Conservation (phyloP, 139 green algal genomes). For the Coelastrella sp. region DNA sequence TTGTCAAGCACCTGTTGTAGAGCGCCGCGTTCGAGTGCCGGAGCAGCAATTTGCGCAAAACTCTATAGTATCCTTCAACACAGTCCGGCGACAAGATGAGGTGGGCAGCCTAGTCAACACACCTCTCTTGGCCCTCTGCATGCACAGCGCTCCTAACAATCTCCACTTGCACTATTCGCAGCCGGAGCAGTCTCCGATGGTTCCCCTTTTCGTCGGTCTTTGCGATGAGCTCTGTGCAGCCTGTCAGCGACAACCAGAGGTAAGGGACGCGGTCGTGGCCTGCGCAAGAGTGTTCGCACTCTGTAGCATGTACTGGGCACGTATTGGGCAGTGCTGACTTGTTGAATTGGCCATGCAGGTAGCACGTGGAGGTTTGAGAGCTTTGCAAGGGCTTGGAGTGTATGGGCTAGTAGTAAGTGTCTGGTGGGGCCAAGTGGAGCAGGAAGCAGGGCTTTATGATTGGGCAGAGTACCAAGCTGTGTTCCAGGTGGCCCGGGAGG, state of each 20-base stretch:
- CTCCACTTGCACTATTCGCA: not conserved
- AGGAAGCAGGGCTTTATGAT: constrained; percentile 51
- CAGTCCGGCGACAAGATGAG: constrained; percentile 8
- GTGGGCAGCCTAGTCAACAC: not conserved
- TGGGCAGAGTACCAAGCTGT: constrained; percentile 61
- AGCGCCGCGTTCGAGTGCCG: not conserved
- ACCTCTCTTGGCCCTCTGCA: not conserved
- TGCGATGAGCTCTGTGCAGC: constrained; percentile 39
- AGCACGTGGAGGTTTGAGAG: constrained; percentile 55
- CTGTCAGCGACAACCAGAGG: constrained; percentile 38
- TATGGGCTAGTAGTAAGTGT: constrained; percentile 60
- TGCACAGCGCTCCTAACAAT: not conserved
- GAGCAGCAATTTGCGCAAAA: constrained; percentile 27
- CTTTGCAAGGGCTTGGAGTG: constrained; percentile 59
- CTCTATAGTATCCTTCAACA: constrained; percentile 28
- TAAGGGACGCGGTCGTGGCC: constrained; percentile 3
- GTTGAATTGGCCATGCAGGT: constrained; percentile 43
- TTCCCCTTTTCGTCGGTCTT: constrained; percentile 32
- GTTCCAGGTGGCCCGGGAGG: constrained; percentile 53
- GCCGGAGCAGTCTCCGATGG: not conserved
- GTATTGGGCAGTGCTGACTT: not conserved
- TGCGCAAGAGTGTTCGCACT: not conserved
- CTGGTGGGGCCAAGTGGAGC: constrained; percentile 62
- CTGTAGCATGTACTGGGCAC: not conserved
- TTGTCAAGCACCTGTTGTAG: not conserved